These are phyloP conservation scores for Phytophthora cryptogea DNA, from an alignment of 352 stramenopile species.

Conservation along the genomic window DNA sequence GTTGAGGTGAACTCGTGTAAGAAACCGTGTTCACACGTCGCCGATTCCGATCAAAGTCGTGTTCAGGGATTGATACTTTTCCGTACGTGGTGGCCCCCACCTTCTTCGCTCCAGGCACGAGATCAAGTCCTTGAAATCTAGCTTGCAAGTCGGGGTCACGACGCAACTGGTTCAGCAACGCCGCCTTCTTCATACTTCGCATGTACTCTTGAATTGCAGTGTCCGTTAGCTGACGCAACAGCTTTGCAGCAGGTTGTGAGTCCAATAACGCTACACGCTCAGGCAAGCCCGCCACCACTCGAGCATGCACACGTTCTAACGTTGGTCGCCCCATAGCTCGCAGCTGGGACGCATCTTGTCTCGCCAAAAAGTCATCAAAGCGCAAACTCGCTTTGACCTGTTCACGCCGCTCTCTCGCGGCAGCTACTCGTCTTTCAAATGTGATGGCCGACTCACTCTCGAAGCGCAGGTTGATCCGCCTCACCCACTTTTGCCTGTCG, in stretches of 20 bases:
- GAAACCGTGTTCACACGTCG: conserved; percentile 48
- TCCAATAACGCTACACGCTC: conserved; percentile 63
- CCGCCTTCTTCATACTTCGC: conserved; percentile 92
- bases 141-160: conserved; percentile 58
- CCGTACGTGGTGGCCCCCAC: conserved; percentile 47
- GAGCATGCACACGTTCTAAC: conserved; percentile 84
- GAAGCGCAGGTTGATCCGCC: conserved; percentile 93
- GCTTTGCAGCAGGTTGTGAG: conserved; percentile 50
- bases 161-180: conserved; percentile 71
- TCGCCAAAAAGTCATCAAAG: conserved; percentile 91
- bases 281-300: conserved; percentile 82
- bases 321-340: conserved; percentile 78
- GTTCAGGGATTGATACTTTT: conserved; percentile 80
- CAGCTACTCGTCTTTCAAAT: conserved; percentile 81
- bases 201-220: conserved; percentile 91
- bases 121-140: conserved; percentile 73
- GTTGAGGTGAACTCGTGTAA: conserved; percentile 61
- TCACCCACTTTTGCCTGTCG: conserved; percentile 86
- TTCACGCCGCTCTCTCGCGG: conserved; percentile 64
- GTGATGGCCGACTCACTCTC: conserved; percentile 66
- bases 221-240: conserved; percentile 88
- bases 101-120: conserved; percentile 40
- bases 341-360: conserved; percentile 74
- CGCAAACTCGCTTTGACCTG: conserved; percentile 86
- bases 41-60: conserved; percentile 67